Conservation (phyloP, 805 yeast species). For the Zygoascus flipseniorum region DNA sequence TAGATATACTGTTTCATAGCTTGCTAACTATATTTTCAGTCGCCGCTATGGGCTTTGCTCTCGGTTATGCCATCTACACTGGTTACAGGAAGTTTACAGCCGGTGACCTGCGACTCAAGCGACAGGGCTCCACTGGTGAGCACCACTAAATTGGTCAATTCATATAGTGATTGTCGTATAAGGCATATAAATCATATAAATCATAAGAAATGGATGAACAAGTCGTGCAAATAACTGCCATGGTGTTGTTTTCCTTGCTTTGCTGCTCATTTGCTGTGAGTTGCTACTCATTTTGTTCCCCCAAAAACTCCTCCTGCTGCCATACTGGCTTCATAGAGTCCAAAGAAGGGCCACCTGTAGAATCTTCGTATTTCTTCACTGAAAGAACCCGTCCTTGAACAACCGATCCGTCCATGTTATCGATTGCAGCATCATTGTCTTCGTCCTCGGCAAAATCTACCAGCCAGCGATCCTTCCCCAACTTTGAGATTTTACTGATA, state of each 20-base stretch:
- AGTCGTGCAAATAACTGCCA: too few relatives aligned
- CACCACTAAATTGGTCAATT: neutral
- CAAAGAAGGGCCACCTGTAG: slow-evolving; percentile 1
- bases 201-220: too few relatives aligned
- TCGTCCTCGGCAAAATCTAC: slow-evolving; percentile 21
- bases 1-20: neutral
- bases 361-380: neutral
- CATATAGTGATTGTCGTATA: neutral
- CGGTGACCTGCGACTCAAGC: slow-evolving; percentile 19
- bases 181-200: neutral
- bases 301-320: slow-evolving; percentile 9
- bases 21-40: slow-evolving; percentile 6
- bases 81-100: slow-evolving; percentile 15
- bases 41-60: slow-evolving; percentile 22
- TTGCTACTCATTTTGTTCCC: too few relatives aligned
- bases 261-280: neutral
- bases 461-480: slow-evolving; percentile 21
- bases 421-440: slow-evolving; percentile 29
- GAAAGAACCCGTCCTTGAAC: slow-evolving; percentile 16
- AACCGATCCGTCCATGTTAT: slow-evolving; percentile 24
- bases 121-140: slow-evolving; percentile 13
- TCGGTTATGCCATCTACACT: slow-evolving; percentile 17
- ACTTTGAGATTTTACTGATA: slow-evolving; percentile 17
- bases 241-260: neutral
- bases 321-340: slow-evolving; percentile 14